These are phyloP conservation scores for Cryptococcus amylolentus DNA, from an alignment of 1,284 basidiomycete genomes.

Conservation along the genomic window DNA sequence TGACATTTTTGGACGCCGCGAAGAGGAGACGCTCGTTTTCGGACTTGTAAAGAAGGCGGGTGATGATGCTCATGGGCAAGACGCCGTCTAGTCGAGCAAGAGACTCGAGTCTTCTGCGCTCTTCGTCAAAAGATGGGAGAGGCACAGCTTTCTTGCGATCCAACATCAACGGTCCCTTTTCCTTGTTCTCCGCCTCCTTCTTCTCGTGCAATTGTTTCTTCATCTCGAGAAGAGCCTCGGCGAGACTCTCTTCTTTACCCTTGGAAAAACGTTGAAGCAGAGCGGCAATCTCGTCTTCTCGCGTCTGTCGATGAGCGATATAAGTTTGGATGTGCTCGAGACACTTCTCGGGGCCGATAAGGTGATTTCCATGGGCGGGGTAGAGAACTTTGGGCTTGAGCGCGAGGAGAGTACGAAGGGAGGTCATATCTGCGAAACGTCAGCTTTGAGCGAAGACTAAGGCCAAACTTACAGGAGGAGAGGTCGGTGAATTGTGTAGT, in stretches of 20 bases:
- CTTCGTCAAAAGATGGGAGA: constrained; percentile 14
- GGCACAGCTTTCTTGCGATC: constrained; percentile 9
- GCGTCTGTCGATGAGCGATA: constrained; percentile 72
- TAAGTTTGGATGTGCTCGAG: constrained; percentile 61
- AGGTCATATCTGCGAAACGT: constrained; percentile 30
- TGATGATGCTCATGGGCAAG: constrained; percentile 24
- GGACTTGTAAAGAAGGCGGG: constrained; percentile 34
- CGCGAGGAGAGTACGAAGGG: constrained; percentile 40
- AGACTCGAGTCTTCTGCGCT: constrained; percentile 4
- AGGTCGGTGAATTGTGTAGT: constrained; percentile 89
- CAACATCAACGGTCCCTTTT: constrained; percentile 11
- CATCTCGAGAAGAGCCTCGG: constrained; percentile 3
- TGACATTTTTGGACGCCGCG: constrained; percentile 28
- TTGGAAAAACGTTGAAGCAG: constrained; percentile 17
- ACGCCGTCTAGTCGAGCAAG: constrained; percentile 15
- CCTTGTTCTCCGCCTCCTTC: constrained; percentile 15
- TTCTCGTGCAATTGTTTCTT: constrained; percentile 10
- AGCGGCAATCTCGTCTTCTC: constrained; percentile 68
- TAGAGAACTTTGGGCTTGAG: constrained; percentile 57
- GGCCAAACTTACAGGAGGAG: constrained; percentile 61
- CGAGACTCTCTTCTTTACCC: background rate
- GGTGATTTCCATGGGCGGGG: constrained; percentile 77
- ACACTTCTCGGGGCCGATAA: constrained; percentile 52
- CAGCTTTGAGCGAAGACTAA: constrained; percentile 30
- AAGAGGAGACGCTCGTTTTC: constrained; percentile 32